These are phyloP conservation scores for Solanum chiquidenum DNA, from an alignment of 257 asterid genomes.

Conservation along the genomic window DNA sequence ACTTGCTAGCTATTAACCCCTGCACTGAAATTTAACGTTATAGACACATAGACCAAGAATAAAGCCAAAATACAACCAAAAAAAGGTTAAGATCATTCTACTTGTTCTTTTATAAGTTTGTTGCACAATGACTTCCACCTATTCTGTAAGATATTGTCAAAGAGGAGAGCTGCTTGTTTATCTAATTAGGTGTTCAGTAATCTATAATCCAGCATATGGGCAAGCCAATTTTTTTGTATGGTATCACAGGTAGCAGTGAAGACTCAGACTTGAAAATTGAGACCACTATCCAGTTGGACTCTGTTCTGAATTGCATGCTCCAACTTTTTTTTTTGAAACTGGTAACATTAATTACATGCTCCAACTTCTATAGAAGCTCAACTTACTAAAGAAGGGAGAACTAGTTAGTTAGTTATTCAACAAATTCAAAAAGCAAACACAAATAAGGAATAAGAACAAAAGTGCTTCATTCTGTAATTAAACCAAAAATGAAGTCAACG, in stretches of 20 bases:
- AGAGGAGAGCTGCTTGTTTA: background rate
- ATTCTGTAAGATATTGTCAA: background rate
- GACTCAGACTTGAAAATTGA: background rate
- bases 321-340: background rate
- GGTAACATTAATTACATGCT: background rate
- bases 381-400: background rate
- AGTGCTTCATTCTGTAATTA: background rate
- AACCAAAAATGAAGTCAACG: background rate
- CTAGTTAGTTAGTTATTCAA: background rate
- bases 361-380: background rate
- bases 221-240: background rate
- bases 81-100: background rate
- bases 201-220: background rate
- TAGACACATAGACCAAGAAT: constrained; percentile 5
- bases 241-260: background rate
- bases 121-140: background rate
- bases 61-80: background rate
- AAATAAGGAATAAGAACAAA: background rate
- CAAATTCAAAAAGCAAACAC: background rate
- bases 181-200: background rate
- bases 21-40: constrained; percentile 30
- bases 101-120: background rate
- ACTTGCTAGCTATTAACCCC: constrained; percentile 52
- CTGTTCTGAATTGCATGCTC: background rate
- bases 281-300: background rate